Evolutionary conservation across 78 protist genomes (phyloP).

Genomic region (Bodo saltans): DNA sequence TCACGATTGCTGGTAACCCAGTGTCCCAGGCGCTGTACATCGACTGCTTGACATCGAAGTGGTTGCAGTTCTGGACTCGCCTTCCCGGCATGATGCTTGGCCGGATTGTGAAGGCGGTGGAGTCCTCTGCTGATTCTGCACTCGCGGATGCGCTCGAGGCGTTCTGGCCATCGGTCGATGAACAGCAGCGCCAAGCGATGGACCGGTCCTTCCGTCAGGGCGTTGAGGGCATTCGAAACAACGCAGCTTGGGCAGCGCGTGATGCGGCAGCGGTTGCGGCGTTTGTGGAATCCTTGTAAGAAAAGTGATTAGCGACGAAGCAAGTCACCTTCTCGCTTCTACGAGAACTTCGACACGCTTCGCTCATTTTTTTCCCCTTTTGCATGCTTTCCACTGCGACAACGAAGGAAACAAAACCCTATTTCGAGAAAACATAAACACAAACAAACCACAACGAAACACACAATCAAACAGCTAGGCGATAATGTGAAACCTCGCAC

Average conservation of each 20-base stretch:
- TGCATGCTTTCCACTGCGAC: no score
- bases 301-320: no score
- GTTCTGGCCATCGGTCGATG: not conserved
- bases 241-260: not conserved
- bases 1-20: not conserved
- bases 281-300: no score
- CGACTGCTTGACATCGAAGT: slow-evolving; percentile 25
- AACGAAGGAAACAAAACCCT: no score
- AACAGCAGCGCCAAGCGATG: not conserved
- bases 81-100: not conserved
- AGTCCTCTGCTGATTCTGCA: not conserved
- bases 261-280: no score
- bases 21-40: not conserved
- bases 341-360: no score
- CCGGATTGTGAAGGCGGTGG: not conserved
- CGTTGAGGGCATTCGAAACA: not conserved
- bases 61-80: not conserved
- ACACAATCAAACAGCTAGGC: no score
- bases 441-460: no score
- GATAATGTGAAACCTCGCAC: no score
- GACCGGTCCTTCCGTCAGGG: slow-evolving; percentile 3
- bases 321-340: no score
- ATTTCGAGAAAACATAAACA: no score
- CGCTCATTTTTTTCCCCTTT: no score
- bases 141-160: slow-evolving; percentile 15